These are phyloP conservation scores for Suillus spraguei DNA, from an alignment of 768 basidiomycete species.

Conservation along the genomic window DNA sequence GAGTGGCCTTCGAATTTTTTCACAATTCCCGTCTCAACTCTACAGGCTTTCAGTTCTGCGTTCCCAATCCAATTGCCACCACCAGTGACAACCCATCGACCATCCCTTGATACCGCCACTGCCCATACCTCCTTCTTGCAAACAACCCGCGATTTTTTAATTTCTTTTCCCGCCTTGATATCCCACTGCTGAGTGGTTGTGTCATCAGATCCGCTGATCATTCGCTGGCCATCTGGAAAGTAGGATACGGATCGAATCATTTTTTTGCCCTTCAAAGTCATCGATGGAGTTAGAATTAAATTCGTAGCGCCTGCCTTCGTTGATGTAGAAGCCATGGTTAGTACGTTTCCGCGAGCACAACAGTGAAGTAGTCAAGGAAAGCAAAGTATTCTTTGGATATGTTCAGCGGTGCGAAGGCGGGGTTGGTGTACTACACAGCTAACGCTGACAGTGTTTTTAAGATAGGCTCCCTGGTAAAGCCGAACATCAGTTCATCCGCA, in stretches of 20 bases:
- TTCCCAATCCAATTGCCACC: too few species aligned
- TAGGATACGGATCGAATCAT: accelerated
- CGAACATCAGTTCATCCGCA: neutral
- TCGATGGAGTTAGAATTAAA: neutral
- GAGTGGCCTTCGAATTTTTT: neutral
- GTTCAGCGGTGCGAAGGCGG: neutral
- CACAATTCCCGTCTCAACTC: neutral
- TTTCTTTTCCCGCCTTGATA: too few species aligned
- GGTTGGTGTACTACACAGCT: neutral
- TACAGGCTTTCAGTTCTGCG: neutral
- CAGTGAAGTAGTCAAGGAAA: neutral
- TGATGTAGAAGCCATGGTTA: neutral
- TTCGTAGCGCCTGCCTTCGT: neutral
- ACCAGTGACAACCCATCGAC: neutral
- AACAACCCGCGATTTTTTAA: neutral
- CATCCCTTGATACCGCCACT: neutral
- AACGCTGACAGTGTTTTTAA: neutral
- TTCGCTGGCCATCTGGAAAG: too few species aligned
- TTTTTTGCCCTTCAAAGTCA: neutral
- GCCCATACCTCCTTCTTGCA: neutral
- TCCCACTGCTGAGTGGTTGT: too few species aligned
- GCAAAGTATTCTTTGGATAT: neutral
- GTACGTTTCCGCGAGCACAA: neutral
- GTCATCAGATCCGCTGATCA: too few species aligned
- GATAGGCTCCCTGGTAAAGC: neutral